Evolutionary conservation across 2,329 filamentous ascomycete species (phyloP), one percentile per base, ranked within the genome.

Genomic region (Aspergillus flavus): DNA sequence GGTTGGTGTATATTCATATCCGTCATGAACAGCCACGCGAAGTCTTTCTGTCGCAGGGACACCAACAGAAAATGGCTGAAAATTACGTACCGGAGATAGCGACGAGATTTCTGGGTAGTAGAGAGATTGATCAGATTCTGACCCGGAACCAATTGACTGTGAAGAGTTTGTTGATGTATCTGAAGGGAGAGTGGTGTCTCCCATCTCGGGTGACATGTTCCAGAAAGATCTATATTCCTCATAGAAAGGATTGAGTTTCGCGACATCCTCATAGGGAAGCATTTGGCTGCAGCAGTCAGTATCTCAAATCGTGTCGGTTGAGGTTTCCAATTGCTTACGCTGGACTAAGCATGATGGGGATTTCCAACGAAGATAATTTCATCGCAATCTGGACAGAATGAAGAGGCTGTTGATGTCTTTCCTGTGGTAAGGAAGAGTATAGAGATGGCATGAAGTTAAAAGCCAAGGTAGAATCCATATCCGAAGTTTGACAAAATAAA

Each of bases 261-360:
- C 65, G 34, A 72, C 68, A 26, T 74, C 72, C 39, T 71, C 69
- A 52, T 73, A 71, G 0, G 64, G 63, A 11, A 72, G 66, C 36
- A 70, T 66, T 5, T 70, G 71, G 59, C 50, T 67, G 14, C 28
- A 34, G 45, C 43, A 3, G 46, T 66, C 63, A 64, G 69, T 59
- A 59, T 54, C 16, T 48, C 7, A 28, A n/a, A 14, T 14, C 7
- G n/a, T 30, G 56, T 28, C 19, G 6, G 45, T 36, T 6, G 48
- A 12, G 23, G 16, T 19, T 34, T n/a, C 11, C 46, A 12, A 23
- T 55, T 16, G 56, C 72, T 67, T 69, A 75, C 74, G 69, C 70
- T 10, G 69, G 67, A 58, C 69, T 64, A 6, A 71, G 67, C 62
- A 75, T 68, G 58, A 75, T 68, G 52, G 74, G 72, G 16, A 75